These are phyloP conservation scores for Ehretia macrophylla DNA, from an alignment of 257 asterid species.

Conservation along the genomic window DNA sequence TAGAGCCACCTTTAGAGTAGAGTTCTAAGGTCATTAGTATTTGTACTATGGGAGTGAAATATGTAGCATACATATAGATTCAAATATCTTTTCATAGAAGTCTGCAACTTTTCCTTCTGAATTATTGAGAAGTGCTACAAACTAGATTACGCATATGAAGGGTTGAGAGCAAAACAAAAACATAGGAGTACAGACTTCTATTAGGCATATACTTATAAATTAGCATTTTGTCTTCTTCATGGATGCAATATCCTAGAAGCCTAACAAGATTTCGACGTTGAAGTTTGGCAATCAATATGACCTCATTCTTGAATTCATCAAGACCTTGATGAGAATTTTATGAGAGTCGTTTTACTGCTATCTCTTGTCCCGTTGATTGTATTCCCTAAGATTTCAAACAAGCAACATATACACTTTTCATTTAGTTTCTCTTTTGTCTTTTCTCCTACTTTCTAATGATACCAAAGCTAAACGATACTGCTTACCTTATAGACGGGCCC, in stretches of 20 bases:
- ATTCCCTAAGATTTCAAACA: constrained; percentile 2
- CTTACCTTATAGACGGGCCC: too few relatives aligned
- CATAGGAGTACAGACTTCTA: constrained; percentile 30
- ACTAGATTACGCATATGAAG: neutral
- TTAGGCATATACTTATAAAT: constrained; percentile 36
- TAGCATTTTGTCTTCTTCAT: constrained; percentile 29
- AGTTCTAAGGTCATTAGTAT: too few relatives aligned
- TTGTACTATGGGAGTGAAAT: too few relatives aligned
- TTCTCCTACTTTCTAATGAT: too few relatives aligned
- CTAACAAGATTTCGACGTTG: constrained; percentile 34
- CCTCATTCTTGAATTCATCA: constrained; percentile 33
- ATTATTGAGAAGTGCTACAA: neutral
- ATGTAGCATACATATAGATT: too few relatives aligned
- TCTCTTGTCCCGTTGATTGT: constrained; percentile 21
- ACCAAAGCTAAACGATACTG: too few relatives aligned
- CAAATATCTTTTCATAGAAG: too few relatives aligned
- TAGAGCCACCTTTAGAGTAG: neutral
- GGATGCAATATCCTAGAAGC: constrained; percentile 35
- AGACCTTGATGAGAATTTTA: constrained; percentile 31
- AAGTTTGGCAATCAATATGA: constrained; percentile 29
- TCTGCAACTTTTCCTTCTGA: too few relatives aligned
- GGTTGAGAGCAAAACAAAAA: constrained; percentile 17
- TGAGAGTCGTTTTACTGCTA: constrained; percentile 35
- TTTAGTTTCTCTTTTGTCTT: neutral
- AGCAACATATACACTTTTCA: neutral